Base-by-base conservation (phyloP, 2,329 filamentous ascomycete genomes). In the Colletotrichum sp. region DNA sequence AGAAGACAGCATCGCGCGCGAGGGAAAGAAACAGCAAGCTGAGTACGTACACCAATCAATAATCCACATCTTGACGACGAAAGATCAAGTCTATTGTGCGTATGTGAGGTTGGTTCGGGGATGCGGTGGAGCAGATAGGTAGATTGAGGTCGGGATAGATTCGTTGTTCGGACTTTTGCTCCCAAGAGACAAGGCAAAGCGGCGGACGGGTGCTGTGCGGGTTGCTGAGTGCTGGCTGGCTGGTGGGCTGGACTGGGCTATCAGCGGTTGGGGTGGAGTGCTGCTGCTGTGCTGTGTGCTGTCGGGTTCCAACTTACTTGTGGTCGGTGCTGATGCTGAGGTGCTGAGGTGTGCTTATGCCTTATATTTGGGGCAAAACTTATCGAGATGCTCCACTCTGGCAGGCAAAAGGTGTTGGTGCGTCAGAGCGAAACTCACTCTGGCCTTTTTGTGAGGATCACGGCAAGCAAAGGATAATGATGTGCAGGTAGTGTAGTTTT, bases 11-110 rank as follows among this genome's bases (percentile, higher is more conserved):
- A 32, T 26, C n/a, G 73, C 65, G 52, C 73, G 16, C n/a, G 30
- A 71, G 26, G 34, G 5, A 34, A 38, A 58, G 26, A 34, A 21
- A 24, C 16, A 38, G 21, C 30, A 21, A 48, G 21, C 13, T 16
- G n/a, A 30, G 56, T 79, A 89, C 92, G 84, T 95, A 97, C 95
- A 97, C 95, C 96, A 98, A 91, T 96, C 96, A 84, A 98, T 88
- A 85, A 98, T 94, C 95, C 95, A 98, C 96, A 98, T 98, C 78
- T 83, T 89, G 87, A 80, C 61, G 55, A 60, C 34, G 15, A 55
- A 34, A 38, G 64, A 30, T 79, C 75, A 77, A 79, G 66, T 48
- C 75, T 78, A 28, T 75, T 61, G 48, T 66, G 18, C 66, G 55
- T 67, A 56, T 65, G 75, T 66, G 68, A 67, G 52, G 69, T 70